phyloP scores from a whole-genome alignment of 345 rosid species.

The Nephelium lappaceum region DNA sequence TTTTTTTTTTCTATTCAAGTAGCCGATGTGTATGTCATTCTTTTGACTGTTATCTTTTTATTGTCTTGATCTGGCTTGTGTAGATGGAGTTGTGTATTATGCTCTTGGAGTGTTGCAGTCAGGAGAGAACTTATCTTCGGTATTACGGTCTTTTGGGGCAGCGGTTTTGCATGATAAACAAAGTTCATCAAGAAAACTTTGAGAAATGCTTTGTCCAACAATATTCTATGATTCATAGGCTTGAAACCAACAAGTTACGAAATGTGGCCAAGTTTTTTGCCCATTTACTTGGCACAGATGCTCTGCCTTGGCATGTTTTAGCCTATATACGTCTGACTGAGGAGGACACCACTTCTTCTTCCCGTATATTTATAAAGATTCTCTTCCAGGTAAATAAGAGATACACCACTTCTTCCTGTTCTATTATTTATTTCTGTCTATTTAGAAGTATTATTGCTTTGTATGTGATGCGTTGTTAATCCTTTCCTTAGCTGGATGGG shows the following conservation, averaged over 20 bases:
- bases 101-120: conserved; percentile 96
- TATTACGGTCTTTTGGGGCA: conserved; percentile 91
- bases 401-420: not conserved
- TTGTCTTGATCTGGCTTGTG: conserved; percentile 31
- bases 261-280: conserved; percentile 96
- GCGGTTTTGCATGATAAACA: conserved; percentile 95
- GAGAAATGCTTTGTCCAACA: conserved; percentile 93
- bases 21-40: not conserved
- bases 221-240: conserved; percentile 93
- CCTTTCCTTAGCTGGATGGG: not conserved
- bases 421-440: not conserved
- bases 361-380: conserved; percentile 91
- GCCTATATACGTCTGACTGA: conserved; percentile 86
- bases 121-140: conserved; percentile 93
- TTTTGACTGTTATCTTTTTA: not conserved
- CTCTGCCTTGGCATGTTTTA: conserved; percentile 94
- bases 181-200: conserved; percentile 85
- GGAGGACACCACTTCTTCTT: conserved; percentile 93
- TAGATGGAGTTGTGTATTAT: conserved; percentile 94
- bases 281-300: conserved; percentile 89
- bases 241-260: conserved; percentile 85
- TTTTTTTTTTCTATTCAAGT: too few species aligned
- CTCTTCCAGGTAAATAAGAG: conserved; percentile 76
- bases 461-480: not conserved
- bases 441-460: not conserved